Percentiles rank a stretch among this genome's conserved stretches.
Conservation (phyloP, 108 stramenopile species). For the Cyclotella kingstonii region DNA sequence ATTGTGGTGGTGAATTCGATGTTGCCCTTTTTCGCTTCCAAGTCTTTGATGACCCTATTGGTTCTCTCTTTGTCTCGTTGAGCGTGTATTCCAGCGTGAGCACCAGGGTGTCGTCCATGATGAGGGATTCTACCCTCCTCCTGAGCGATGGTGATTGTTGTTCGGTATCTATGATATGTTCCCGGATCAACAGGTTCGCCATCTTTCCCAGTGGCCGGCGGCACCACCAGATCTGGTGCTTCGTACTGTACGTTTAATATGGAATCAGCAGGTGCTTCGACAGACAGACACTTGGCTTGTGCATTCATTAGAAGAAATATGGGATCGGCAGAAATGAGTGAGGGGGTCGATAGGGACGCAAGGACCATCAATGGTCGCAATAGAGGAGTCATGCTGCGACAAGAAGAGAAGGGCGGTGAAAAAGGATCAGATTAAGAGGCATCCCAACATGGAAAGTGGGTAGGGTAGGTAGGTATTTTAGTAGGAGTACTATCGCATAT, state of each 20-base stretch:
- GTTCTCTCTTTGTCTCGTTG: slow-evolving; percentile 5
- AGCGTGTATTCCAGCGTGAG: slow-evolving; percentile 1
- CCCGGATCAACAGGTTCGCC: slow-evolving; percentile 30
- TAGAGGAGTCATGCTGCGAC: slow-evolving; percentile 10
- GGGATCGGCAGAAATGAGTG: slow-evolving; percentile 34
- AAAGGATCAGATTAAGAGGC: too few species aligned
- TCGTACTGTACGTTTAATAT: slow-evolving; percentile 52
- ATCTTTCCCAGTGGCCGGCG: slow-evolving; percentile 24
- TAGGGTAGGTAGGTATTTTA: too few species aligned
- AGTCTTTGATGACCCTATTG: slow-evolving; percentile 25
- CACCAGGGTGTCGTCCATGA: slow-evolving; percentile 19
- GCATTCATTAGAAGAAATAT: slow-evolving; percentile 43
- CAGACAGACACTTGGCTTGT: slow-evolving; percentile 52
- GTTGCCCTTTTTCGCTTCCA: slow-evolving; percentile 40
- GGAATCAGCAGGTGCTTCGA: slow-evolving; percentile 56
- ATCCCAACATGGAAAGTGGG: too few species aligned
- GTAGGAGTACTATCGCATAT: too few species aligned
- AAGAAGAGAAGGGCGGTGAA: too few species aligned
- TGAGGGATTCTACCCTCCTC: slow-evolving; percentile 25
- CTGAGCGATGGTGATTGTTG: slow-evolving; percentile 35
- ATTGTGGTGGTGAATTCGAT: slow-evolving; percentile 35
- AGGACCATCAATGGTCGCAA: neutral
- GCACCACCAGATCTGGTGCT: slow-evolving; percentile 50
- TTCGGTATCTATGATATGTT: slow-evolving; percentile 27
- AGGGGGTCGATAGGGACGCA: slow-evolving; percentile 8